Evolutionary conservation across 2,329 filamentous ascomycete genomes (phyloP).

Genomic region (Penicillium freii): DNA sequence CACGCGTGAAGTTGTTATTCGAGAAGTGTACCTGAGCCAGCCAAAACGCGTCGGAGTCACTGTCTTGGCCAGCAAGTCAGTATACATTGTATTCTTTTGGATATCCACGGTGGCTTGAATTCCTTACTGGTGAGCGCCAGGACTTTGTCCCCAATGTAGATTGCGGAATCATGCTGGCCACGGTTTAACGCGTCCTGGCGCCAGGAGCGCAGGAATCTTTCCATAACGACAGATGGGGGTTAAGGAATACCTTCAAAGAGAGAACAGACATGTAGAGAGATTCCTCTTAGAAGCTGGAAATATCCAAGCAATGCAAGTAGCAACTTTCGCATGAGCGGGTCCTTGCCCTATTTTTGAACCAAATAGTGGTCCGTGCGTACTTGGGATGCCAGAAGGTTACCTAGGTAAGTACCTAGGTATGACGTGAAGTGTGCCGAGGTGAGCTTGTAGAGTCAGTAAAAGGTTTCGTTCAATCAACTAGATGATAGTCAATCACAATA

Average conservation of each 20-base stretch:
- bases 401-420: too few species aligned
- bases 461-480: too few species aligned
- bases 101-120: neutral
- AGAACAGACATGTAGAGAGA: constrained; percentile 16
- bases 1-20: constrained; percentile 90
- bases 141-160: constrained; percentile 96
- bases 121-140: constrained; percentile 79
- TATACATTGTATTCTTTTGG: neutral
- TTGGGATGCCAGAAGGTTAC: neutral
- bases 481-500: neutral
- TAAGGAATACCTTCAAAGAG: neutral
- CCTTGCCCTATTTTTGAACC: constrained; percentile 16
- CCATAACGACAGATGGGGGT: constrained; percentile 58
- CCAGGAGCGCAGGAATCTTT: constrained; percentile 91
- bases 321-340: constrained; percentile 17
- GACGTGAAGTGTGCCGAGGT: too few species aligned
- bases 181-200: constrained; percentile 92
- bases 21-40: constrained; percentile 97
- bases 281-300: neutral
- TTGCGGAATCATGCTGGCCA: constrained; percentile 92
- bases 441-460: too few species aligned
- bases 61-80: constrained; percentile 56
- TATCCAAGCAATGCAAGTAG: neutral
- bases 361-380: constrained; percentile 24
- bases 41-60: constrained; percentile 93